Evolutionary conservation across 495 filamentous ascomycete genomes (phyloP).

Genomic region (Lasiosphaeria hispida): DNA sequence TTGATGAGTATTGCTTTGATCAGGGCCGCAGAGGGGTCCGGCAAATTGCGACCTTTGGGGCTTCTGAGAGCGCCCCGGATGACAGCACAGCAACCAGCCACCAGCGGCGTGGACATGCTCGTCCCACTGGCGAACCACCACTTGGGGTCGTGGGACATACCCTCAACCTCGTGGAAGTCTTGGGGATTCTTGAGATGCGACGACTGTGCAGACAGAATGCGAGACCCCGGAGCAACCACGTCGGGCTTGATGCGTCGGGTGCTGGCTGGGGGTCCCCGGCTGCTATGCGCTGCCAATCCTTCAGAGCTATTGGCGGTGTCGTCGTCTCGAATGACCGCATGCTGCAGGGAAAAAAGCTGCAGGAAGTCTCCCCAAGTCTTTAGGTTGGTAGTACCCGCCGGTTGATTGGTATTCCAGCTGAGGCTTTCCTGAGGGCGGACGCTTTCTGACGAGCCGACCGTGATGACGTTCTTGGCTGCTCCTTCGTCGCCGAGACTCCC

Average conservation of each 20-base stretch:
- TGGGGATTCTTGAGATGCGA: neutral
- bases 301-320: neutral
- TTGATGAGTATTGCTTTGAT: conserved; percentile 10
- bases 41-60: neutral
- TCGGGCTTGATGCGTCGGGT: neutral
- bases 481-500: neutral
- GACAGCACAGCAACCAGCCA: neutral
- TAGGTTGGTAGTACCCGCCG: too few relatives aligned
- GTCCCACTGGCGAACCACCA: neutral
- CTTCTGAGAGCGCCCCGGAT: neutral
- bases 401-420: too few relatives aligned
- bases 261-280: neutral
- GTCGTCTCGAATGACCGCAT: neutral
- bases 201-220: neutral
- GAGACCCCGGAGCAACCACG: neutral
- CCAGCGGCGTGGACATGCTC: conserved; percentile 1
- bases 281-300: neutral
- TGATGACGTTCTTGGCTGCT: neutral
- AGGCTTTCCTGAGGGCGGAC: neutral
- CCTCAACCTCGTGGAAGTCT: too few relatives aligned
- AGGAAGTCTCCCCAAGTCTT: too few relatives aligned
- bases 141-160: neutral
- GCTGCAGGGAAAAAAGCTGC: neutral
- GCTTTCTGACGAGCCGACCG: neutral
- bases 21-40: neutral